A percentile compares a stretch with the other conserved stretches of the same genome.
Evolutionary conservation across 352 stramenopile genomes (phyloP).

Genomic region (Phytopythium helicoides): DNA sequence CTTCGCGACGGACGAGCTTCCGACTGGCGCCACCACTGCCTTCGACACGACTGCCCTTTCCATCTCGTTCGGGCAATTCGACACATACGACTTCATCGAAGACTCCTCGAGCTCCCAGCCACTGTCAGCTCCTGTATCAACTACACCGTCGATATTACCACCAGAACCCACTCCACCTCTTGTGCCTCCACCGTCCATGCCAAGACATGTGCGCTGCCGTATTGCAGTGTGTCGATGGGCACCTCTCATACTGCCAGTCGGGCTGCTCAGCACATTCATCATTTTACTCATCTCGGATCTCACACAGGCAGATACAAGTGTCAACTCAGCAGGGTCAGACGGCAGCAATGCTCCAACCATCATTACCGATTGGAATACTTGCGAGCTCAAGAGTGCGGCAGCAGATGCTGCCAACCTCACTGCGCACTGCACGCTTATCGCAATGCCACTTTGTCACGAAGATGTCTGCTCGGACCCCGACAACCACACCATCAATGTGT

Average conservation of each 20-base stretch:
- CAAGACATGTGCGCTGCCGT: slow-evolving; percentile 25
- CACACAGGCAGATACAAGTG: slow-evolving; percentile 14
- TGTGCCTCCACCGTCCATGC: slow-evolving; percentile 14
- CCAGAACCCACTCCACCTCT: background rate
- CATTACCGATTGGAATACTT: slow-evolving; percentile 31
- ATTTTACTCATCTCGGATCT: slow-evolving; percentile 33
- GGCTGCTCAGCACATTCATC: slow-evolving; percentile 26
- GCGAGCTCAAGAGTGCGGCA: slow-evolving; percentile 22
- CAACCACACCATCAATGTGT: slow-evolving; percentile 45
- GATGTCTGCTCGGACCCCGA: slow-evolving; percentile 33
- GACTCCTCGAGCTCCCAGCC: background rate
- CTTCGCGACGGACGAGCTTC: background rate
- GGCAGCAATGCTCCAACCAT: background rate
- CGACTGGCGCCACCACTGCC: slow-evolving; percentile 2
- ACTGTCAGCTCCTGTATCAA: background rate
- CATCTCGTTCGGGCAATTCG: slow-evolving; percentile 13
- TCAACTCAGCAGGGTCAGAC: slow-evolving; percentile 14
- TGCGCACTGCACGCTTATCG: slow-evolving; percentile 35
- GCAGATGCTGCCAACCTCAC: slow-evolving; percentile 21
- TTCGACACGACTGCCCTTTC: slow-evolving; percentile 24
- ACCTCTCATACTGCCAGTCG: slow-evolving; percentile 27
- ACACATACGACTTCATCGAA: background rate
- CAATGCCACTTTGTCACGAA: slow-evolving; percentile 46
- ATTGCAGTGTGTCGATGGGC: slow-evolving; percentile 28
- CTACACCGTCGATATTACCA: too few species aligned